Evolutionary conservation across 1,139 yeast species (phyloP).

Genomic region (Magnusiomyces magnusii): DNA sequence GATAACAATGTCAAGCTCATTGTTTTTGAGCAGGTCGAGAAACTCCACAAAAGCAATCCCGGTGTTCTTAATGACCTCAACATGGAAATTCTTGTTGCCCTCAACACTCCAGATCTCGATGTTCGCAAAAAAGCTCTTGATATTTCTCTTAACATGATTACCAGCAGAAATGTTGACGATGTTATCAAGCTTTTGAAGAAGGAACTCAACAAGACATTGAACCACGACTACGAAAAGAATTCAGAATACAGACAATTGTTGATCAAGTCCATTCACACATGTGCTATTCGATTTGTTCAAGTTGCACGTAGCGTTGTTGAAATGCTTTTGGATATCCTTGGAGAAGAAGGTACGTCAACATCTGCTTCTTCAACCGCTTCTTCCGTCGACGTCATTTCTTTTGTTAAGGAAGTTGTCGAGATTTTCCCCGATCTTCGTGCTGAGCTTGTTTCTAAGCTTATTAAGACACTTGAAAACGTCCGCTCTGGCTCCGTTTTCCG

Average conservation of each 20-base stretch:
- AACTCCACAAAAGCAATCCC: conserved; percentile 65
- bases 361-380: conserved; percentile 37
- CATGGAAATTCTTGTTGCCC: conserved; percentile 77
- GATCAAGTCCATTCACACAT: conserved; percentile 80
- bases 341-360: conserved; percentile 64
- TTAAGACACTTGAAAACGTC: conserved; percentile 55
- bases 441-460: conserved; percentile 56
- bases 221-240: conserved; percentile 60
- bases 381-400: conserved; percentile 83
- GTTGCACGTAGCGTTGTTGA: conserved; percentile 91
- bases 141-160: conserved; percentile 69
- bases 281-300: conserved; percentile 83
- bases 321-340: conserved; percentile 74
- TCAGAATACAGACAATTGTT: conserved; percentile 83
- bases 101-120: conserved; percentile 81
- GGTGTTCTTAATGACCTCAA: conserved; percentile 82
- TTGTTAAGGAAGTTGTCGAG: conserved; percentile 91
- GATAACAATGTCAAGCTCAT: conserved; percentile 92
- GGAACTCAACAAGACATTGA: conserved; percentile 71
- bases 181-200: conserved; percentile 87
- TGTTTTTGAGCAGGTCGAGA: conserved; percentile 78
- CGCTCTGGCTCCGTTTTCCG: conserved; percentile 88
- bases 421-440: conserved; percentile 77
- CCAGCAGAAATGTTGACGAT: conserved; percentile 89
- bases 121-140: conserved; percentile 85